Evolutionary conservation across 208 protist species (phyloP), one percentile per base, ranked within the genome.

Genomic region (Leishmania martiniquensis): DNA sequence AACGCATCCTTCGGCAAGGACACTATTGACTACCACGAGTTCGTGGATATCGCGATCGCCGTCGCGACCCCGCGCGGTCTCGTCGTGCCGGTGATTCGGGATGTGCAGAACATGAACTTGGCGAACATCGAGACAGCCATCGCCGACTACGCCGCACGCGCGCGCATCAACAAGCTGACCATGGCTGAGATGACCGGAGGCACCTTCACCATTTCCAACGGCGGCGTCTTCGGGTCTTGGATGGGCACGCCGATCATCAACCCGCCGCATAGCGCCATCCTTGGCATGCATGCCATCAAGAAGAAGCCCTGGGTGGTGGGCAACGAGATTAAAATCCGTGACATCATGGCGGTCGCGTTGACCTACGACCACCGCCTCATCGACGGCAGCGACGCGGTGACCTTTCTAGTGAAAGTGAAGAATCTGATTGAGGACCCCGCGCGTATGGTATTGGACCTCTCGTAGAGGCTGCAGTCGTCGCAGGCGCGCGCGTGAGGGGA

Each of bases 201-300:
- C 63, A 99, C 99, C 39, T 99, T 99, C 91, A 99, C 99, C 54
- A 99, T 99, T 83, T 99, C 97, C 49, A 99, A 99, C 89, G 99
- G 99, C 73, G 99, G 99, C 65, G 98, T 99, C 34, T 99, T 99
- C 67, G 99, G 99, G 47, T 99, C 96, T 42, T 98, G 99, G 87
- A 98, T 99, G 95, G 98, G 98, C 52, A 99, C 99, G 0, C 99
- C 99, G 39, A 99, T 99, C 88, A 98, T 99, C 85, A 99, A 99
- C 87, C 97, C 98, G 17, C 99, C 99, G 49, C 99, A 99, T 95
- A 98, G 95, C 32, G 99, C 98, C 51, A 99, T 99, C 85, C 94
- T 99, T 2, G 99, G 99, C 75, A 99, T 99, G 99, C 98, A 99
- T 86, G 98, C 94, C 42, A 99, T 97, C 75, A 99, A 99, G 87